Base-by-base conservation (phyloP, 768 basidiomycete species). In the Xerocomellus dryophilus region DNA sequence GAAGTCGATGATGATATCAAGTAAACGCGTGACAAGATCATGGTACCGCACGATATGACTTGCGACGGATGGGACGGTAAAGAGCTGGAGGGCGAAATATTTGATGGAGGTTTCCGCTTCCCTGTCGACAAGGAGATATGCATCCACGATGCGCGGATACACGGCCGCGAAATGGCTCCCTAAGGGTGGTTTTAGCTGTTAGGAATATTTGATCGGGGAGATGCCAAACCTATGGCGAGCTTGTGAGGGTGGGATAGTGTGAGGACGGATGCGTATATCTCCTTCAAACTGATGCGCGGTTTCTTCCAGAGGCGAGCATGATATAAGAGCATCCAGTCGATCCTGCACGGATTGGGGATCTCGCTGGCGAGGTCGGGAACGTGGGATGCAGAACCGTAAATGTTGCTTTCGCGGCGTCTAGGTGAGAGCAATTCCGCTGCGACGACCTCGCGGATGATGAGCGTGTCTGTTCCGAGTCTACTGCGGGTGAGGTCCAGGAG, bases 91-190 rank as follows among this genome's bases (percentile, higher is more conserved):
- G 15, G 92, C 89, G 57, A 96, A 90, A 66, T 93, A 93, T 64
- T 95, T 90, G 75, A 98, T 88, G 15, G 91, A 94, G 7, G 92
- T 93, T 67, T 99, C 97, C 1, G 91, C 88, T 67, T 99, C 96
- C 12, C 95, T 82, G 62, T 98, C 97, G 20, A 90, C 83, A 42
- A 96, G 83, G 9, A 98, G 83, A 71, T 95, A 98, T 2, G 92
- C 83, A 61, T 96, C 91, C 61, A 95, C 88, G 45, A 98, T 78
- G 61, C 86, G 80, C 52, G 86, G 86, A 71, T 98, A 99, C 10
- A 92, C 84, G 49, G 80, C 81, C 0, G 91, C 87, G 67, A 94
- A 93, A 61, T 87, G 89, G 6, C 86, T 83, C 11, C 90, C 93
- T 94, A 52, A 14, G 23, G 44, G 39, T 15, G 14, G 40, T 11